Conservation (phyloP, 1,284 basidiomycete genomes). For the Coriolopsis trogii region DNA sequence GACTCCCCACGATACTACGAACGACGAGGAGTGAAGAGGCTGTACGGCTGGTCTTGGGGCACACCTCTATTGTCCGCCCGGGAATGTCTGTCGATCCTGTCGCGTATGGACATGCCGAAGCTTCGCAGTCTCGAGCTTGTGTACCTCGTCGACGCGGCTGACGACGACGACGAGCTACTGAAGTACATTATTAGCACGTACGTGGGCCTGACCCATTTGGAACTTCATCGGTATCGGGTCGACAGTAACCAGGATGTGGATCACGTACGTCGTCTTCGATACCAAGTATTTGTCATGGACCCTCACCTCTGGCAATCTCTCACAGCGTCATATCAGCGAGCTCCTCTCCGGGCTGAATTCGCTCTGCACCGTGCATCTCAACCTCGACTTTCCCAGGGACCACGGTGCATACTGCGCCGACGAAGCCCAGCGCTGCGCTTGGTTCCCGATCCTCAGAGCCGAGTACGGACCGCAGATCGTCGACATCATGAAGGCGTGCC, state of each 20-base stretch:
- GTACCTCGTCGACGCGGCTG: neutral
- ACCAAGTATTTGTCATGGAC: neutral
- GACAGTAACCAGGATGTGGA: neutral
- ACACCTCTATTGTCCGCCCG: neutral
- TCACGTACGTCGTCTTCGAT: neutral
- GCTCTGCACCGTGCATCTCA: neutral
- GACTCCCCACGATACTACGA: neutral
- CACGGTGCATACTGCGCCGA: too few species aligned
- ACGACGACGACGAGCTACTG: neutral
- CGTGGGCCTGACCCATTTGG: neutral
- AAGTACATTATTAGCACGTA: neutral
- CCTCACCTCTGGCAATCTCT: neutral
- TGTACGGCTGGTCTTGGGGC: neutral
- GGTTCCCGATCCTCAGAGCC: too few species aligned
- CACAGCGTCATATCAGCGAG: neutral
- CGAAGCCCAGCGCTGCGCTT: too few species aligned
- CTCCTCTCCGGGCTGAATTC: neutral
- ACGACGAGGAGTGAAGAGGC: neutral
- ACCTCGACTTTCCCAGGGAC: neutral
- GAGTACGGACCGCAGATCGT: too few species aligned
- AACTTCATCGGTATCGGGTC: neutral
- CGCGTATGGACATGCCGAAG: too few species aligned
- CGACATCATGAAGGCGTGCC: too few species aligned
- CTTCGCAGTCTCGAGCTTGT: slow-evolving; percentile 17
- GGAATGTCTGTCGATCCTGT: neutral